A percentile compares a stretch with the other conserved stretches of the same genome.
These are phyloP conservation scores for Liriodendron chinense DNA, from an alignment of 164 flowering plant genomes.

Conservation along the genomic window DNA sequence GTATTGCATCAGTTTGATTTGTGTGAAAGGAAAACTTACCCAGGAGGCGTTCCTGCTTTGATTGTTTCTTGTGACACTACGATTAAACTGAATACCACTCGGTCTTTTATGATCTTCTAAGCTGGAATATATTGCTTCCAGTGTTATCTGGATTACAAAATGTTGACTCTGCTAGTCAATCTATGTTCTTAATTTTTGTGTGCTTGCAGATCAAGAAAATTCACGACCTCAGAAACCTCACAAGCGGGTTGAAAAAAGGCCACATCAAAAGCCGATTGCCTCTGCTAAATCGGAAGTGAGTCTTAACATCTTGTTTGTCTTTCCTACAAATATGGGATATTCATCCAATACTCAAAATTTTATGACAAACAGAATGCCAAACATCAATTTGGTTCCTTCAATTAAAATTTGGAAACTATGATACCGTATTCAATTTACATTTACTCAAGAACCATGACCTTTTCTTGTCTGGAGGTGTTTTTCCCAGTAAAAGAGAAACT, in stretches of 20 bases:
- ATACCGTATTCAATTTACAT: background rate
- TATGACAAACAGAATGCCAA: background rate
- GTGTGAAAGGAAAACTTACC: too few species aligned
- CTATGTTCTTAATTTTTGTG: conserved; percentile 1
- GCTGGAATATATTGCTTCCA: background rate
- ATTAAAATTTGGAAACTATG: too few species aligned
- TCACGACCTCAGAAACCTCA: conserved; percentile 31
- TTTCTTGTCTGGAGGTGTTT: background rate
- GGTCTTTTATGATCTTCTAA: background rate
- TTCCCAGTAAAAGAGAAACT: too few species aligned
- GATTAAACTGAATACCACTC: background rate
- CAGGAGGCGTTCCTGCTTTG: too few species aligned
- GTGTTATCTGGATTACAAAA: background rate
- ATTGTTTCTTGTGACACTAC: too few species aligned
- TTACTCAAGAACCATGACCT: background rate
- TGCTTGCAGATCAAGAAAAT: conserved; percentile 44
- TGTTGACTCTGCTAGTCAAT: background rate
- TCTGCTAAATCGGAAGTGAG: conserved; percentile 44
- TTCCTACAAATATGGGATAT: background rate
- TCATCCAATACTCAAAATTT: background rate
- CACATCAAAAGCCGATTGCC: conserved; percentile 25
- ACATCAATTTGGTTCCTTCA: background rate
- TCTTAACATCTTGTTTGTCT: background rate
- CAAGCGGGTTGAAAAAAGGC: conserved; percentile 36
- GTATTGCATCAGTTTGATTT: too few species aligned